Evolutionary conservation across 495 filamentous ascomycete species (phyloP).

Genomic region (Aspergillus conjunctus): DNA sequence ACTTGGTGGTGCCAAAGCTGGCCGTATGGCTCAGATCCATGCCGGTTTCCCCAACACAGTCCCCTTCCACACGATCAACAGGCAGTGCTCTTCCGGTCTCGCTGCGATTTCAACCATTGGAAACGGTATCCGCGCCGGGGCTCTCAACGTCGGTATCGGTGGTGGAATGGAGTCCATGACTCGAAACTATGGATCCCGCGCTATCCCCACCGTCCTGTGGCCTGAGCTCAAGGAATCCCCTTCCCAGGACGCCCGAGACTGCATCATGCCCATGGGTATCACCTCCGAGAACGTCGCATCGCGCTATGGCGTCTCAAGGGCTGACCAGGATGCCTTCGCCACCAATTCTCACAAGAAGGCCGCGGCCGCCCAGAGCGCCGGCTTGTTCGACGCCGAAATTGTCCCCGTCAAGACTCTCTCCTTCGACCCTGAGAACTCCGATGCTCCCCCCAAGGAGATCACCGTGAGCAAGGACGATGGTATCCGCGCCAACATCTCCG

Average conservation of each 20-base stretch:
- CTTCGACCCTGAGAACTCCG: constrained; percentile 58
- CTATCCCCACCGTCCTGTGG: constrained; percentile 84
- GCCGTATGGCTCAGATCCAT: constrained; percentile 86
- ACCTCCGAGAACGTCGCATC: constrained; percentile 90
- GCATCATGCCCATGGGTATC: constrained; percentile 91
- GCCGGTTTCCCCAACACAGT: constrained; percentile 74
- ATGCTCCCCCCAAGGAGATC: constrained; percentile 61
- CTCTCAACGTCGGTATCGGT: constrained; percentile 77
- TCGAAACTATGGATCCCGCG: constrained; percentile 77
- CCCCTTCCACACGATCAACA: constrained; percentile 81
- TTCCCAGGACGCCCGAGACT: constrained; percentile 74
- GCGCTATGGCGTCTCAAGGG: constrained; percentile 71
- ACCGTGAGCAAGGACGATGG: constrained; percentile 78
- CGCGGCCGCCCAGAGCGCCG: constrained; percentile 63
- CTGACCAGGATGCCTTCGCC: constrained; percentile 83
- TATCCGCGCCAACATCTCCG: constrained; percentile 64
- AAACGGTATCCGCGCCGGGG: constrained; percentile 68
- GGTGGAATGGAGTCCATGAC: constrained; percentile 96
- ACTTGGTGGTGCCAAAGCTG: constrained; percentile 88
- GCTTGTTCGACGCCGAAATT: constrained; percentile 77
- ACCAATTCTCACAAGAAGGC: constrained; percentile 73
- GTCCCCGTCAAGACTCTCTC: constrained; percentile 68
- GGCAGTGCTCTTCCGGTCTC: constrained; percentile 79
- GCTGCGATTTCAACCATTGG: constrained; percentile 72
- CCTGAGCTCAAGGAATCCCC: constrained; percentile 63